Evolutionary conservation across 768 basidiomycete genomes (phyloP).

Genomic region (Boletus rubropictus): DNA sequence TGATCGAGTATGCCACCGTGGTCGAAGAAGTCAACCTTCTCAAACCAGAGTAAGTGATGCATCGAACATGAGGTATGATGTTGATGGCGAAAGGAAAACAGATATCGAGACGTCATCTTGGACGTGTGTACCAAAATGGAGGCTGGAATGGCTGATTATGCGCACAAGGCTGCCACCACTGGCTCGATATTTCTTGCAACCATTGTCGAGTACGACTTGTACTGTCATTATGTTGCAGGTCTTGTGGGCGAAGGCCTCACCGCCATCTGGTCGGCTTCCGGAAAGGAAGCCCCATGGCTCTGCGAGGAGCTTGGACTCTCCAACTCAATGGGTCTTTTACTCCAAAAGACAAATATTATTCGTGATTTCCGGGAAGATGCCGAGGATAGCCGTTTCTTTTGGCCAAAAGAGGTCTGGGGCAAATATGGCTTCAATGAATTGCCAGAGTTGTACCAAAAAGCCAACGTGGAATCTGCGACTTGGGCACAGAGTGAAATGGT

Average conservation of each 20-base stretch:
- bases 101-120: constrained; percentile 74
- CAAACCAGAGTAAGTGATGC: constrained; percentile 45
- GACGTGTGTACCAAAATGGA: constrained; percentile 87
- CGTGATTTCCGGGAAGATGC: constrained; percentile 92
- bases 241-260: constrained; percentile 95
- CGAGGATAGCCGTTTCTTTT: constrained; percentile 81
- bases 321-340: constrained; percentile 90
- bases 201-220: constrained; percentile 87
- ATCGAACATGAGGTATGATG: neutral
- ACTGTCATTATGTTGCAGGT: constrained; percentile 98
- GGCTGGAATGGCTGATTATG: constrained; percentile 92
- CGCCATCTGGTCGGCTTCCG: constrained; percentile 78
- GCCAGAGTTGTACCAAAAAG: constrained; percentile 57
- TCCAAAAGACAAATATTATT: constrained; percentile 98
- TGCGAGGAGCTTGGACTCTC: constrained; percentile 78
- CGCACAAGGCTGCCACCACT: constrained; percentile 71
- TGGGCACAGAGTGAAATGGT: constrained; percentile 88
- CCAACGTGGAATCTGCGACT: constrained; percentile 57
- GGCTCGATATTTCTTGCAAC: constrained; percentile 67
- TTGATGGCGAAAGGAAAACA: constrained; percentile 23
- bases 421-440: constrained; percentile 69
- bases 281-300: constrained; percentile 72
- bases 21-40: constrained; percentile 75
- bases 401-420: constrained; percentile 92
- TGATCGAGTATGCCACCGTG: constrained; percentile 77